Evolutionary conservation across 1,139 yeast species (phyloP), one percentile per base, ranked within the genome.

Genomic region (Wickerhamomyces sp.): DNA sequence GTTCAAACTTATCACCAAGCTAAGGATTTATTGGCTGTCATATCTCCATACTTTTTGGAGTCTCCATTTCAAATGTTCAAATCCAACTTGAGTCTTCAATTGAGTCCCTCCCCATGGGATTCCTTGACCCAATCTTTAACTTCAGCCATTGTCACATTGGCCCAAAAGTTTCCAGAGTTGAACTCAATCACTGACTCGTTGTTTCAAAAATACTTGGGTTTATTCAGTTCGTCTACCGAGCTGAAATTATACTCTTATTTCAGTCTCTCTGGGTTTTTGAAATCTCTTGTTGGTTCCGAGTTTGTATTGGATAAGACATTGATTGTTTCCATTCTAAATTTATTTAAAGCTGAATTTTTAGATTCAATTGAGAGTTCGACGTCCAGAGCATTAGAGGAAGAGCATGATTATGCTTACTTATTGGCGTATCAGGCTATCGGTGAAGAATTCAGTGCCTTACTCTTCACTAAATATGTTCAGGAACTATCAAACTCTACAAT

Each of bases 21-120:
- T 1, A 61, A 65, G 14, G 60, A 70, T 10, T 64, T 88, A 32
- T 61, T 83, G 33, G 65, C 71, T 11, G 78, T 82, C 47, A 70
- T 90, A 40, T 64, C 77, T 6, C 65, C 72, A 8, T 87, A 86
- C 57, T 72, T 89, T 40, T 56, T 76, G 44, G 87, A 79, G 48
- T 68, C 81, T 15, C 80, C 84, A 1, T 65, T 65, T 33, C 91
- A 84, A 58, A 64, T 50, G 59, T 80, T 63, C 65, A 73, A 64
- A 69, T 81, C 61, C 51, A 69, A 46, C 59, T 73, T 60, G 62
- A 78, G 62, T 53, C 66, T 59, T 56, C 69, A 65, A 44, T 64
- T 71, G 39, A 64, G 62, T 37, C 68, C 72, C 30, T 67, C 77
- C 8, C 71, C 75, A 2, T 71, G 78, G 73, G 75, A 71, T 52